phyloP scores from a whole-genome alignment of 441 rosid genomes.

The Aquilaria agallochum region DNA sequence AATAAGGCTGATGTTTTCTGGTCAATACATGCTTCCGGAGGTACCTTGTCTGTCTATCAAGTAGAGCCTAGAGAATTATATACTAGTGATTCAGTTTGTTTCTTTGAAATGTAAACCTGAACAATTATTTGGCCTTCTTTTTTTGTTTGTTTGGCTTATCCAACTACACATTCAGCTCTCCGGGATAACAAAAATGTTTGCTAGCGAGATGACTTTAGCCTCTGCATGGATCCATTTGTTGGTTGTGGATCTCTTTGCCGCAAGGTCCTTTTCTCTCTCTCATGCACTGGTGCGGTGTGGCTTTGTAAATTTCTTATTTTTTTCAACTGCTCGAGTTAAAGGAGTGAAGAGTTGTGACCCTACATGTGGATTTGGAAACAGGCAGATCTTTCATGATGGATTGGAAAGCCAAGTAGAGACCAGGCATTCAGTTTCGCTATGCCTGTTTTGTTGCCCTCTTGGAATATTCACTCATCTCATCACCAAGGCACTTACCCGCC shows the following conservation, averaged over 20 bases:
- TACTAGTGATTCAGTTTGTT: neutral
- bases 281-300: neutral
- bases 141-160: too few relatives aligned
- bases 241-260: constrained; percentile 80
- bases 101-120: neutral
- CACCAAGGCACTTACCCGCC: constrained; percentile 58
- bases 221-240: constrained; percentile 94
- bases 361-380: constrained; percentile 14
- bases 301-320: too few relatives aligned
- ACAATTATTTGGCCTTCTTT: too few relatives aligned
- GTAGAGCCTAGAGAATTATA: too few relatives aligned
- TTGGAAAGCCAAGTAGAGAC: constrained; percentile 67
- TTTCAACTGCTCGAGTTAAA: too few relatives aligned
- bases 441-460: constrained; percentile 75
- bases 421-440: constrained; percentile 75
- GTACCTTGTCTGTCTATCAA: constrained; percentile 15
- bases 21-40: constrained; percentile 78
- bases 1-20: constrained; percentile 52
- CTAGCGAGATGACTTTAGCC: constrained; percentile 72
- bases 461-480: constrained; percentile 59
- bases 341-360: neutral
- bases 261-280: constrained; percentile 40
- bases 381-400: constrained; percentile 83
- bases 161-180: constrained; percentile 36
- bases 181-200: constrained; percentile 72